phyloP scores from a whole-genome alignment of 2,329 filamentous ascomycete species.

The Fusarium phyllophilum region DNA sequence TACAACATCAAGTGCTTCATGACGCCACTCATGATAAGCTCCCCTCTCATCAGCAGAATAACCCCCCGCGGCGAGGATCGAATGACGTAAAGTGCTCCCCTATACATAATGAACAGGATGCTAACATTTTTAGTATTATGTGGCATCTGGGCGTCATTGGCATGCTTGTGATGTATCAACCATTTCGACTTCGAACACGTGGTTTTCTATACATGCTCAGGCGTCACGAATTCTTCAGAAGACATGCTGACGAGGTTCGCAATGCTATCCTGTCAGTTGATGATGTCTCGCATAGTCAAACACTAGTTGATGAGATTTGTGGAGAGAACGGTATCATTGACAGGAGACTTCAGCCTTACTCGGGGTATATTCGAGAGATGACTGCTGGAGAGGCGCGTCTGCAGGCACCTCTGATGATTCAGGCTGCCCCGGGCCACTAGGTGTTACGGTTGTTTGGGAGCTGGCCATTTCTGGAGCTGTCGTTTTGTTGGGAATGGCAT shows the following conservation, averaged over 20 bases:
- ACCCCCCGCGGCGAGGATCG: too few species aligned
- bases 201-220: rapidly evolving
- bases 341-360: background rate
- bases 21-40: background rate
- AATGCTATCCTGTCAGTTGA: background rate
- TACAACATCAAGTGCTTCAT: too few species aligned
- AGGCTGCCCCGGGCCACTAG: background rate
- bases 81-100: too few species aligned
- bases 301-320: background rate
- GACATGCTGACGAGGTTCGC: background rate
- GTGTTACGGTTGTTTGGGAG: background rate
- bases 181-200: background rate
- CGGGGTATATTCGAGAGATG: background rate
- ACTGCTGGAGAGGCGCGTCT: background rate
- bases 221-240: background rate
- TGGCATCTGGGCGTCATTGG: rapidly evolving
- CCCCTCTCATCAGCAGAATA: background rate
- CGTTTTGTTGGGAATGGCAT: rapidly evolving
- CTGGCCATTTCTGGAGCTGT: background rate
- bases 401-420: background rate
- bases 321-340: background rate
- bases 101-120: rapidly evolving
- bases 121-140: background rate
- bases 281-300: background rate
- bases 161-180: background rate